Percentiles rank a stretch among this genome's conserved stretches.
Conservation (phyloP, 2,329 filamentous ascomycete species). For the Aspergillus aculeatinus region DNA sequence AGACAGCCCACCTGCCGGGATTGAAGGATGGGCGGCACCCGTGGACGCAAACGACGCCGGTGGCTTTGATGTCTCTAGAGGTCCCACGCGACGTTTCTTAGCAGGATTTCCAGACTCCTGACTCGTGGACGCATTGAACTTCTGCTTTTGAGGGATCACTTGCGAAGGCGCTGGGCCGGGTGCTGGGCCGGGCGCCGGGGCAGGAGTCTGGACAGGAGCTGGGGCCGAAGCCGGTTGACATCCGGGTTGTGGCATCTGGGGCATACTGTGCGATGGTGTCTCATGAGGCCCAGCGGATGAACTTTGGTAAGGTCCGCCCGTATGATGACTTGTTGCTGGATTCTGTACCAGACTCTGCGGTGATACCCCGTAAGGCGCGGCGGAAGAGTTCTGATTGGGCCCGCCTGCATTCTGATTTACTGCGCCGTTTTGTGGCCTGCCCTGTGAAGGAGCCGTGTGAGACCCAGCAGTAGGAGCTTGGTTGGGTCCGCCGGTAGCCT, state of each 20-base stretch:
- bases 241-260: neutral
- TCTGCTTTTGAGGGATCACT: neutral
- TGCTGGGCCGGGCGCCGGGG: too few species aligned
- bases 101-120: conserved; percentile 6
- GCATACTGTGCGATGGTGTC: neutral
- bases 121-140: neutral
- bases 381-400: neutral
- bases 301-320: neutral
- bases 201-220: neutral
- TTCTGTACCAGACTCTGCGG: neutral
- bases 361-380: neutral
- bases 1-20: neutral
- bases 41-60: neutral
- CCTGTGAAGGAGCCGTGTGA: neutral
- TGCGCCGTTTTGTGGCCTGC: neutral
- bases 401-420: neutral
- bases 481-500: neutral
- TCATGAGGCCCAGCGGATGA: neutral
- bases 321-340: neutral
- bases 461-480: too few species aligned
- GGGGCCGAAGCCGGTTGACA: neutral
- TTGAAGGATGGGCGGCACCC: neutral
- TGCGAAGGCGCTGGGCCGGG: neutral
- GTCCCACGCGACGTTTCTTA: conserved; percentile 18
- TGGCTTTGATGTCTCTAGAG: neutral